Evolutionary conservation across 2,329 filamentous ascomycete species (phyloP), one percentile per base, ranked within the genome.

Genomic region (Bipolaris zeicola): DNA sequence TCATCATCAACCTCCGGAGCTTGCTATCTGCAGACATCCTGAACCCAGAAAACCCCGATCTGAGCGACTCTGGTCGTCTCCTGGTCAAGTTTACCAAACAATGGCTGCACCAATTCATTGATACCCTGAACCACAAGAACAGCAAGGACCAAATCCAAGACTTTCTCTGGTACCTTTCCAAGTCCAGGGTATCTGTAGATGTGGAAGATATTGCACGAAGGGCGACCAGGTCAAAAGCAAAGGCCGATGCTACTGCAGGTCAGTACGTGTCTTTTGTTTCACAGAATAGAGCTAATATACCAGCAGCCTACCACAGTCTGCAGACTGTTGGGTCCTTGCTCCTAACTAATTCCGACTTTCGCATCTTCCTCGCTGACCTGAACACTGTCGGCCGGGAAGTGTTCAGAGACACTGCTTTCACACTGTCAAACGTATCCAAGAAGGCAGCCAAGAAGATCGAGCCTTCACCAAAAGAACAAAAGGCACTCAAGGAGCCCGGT

Each of bases 301-400:
- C 18, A 18, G 20, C 62, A 90, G 89, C 90, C 14, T 93, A 93
- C 68, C 83, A 89, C 69, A 96, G 92, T 73, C 78, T 96, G 45
- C 89, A 87, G 55, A 96, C 92, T 0, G 86, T 98, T 0, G 89
- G 90, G 28, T 90, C 89, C 3, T 80, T 98, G n/a, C 83, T 97
- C 0, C 80, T 98, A 41, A 92, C 91, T 13, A 98, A 98, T 72
- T 87, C 89, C 0, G 92, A 97, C 68, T 97, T 98, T 74, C 88
- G 93, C 37, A 82, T 93, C 6, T 92, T 98, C 67, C 80, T 97
- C 42, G 86, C 88, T 10, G 94, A 98, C 68, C 77, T 96, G 38
- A 87, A 87, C 43, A 87, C 88, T 0, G 85, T 97, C 44, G 90
- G 89, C 11, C 87, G 90, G 39, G 89, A 96, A 71, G 88, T 98